phyloP scores from a whole-genome alignment of 2,329 filamentous ascomycete species.

The Aspergillus pseudoviridinutans region DNA sequence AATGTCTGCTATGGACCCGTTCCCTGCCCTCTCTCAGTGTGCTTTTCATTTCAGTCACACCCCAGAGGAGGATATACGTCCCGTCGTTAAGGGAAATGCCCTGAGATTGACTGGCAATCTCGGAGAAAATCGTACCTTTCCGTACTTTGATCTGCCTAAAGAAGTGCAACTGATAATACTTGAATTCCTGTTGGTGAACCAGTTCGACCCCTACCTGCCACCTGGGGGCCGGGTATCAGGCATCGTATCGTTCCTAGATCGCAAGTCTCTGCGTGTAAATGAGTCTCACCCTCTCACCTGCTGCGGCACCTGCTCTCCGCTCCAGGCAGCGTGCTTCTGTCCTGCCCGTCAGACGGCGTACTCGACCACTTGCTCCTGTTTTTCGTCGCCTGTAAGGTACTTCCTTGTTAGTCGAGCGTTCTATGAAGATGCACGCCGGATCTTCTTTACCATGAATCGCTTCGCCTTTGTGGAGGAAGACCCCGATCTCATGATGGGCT shows the following conservation, averaged over 20 bases:
- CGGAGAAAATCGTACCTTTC: slow-evolving; percentile 11
- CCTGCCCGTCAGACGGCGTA: slow-evolving; percentile 16
- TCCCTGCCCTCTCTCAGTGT: slow-evolving; percentile 19
- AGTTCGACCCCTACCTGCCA: slow-evolving; percentile 12
- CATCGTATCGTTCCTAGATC: slow-evolving; percentile 14
- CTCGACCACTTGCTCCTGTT: slow-evolving; percentile 23
- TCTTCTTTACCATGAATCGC: slow-evolving; percentile 19
- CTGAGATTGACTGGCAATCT: slow-evolving; percentile 15
- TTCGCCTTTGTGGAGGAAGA: slow-evolving; percentile 23
- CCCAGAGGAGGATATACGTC: slow-evolving; percentile 12
- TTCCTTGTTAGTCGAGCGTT: slow-evolving; percentile 22
- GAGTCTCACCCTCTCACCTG: slow-evolving; percentile 10
- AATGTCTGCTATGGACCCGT: slow-evolving; percentile 14
- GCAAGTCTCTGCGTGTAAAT: slow-evolving; percentile 6
- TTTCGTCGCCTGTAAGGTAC: slow-evolving; percentile 19
- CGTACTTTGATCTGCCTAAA: slow-evolving; percentile 20
- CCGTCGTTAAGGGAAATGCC: slow-evolving; percentile 12
- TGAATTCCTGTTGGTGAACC: slow-evolving; percentile 13
- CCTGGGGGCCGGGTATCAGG: slow-evolving; percentile 3
- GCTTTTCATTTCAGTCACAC: slow-evolving; percentile 16
- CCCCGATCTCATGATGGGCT: slow-evolving; percentile 18
- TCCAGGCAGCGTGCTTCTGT: slow-evolving; percentile 20
- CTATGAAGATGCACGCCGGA: slow-evolving; percentile 16
- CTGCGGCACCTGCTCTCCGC: slow-evolving; percentile 21
- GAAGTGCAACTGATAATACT: slow-evolving; percentile 26